Base-by-base conservation (phyloP, 768 basidiomycete genomes). In the Dictyophora rubrovolvata region DNA sequence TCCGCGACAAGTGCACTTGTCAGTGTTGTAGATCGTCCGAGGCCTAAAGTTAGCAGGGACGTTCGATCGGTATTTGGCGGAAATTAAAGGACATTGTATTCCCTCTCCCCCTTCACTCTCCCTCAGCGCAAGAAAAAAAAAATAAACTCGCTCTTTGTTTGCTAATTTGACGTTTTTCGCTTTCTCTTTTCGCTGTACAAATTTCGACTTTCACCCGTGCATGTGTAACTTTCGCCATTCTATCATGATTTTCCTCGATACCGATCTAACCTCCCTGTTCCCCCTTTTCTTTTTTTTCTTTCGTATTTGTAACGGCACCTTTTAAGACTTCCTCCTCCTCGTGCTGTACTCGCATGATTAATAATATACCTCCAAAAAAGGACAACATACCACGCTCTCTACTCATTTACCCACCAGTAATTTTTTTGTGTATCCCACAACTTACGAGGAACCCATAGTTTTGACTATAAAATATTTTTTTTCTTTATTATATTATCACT, bases 11-110 rank as follows among this genome's bases (percentile, higher is more conserved):
- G 28, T 36, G 37, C 60, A 54, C 52, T 48, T 37, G 20, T 17
- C 12, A 56, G 62, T 36, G 54, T 63, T 46, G 54, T 63, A 17
- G 60, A 63, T 46, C 61, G 62, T 34, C 62, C 62, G 4, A 61
- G 62, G 48, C 60, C 60, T n/a, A 53, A 53, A 33, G 33, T 60
- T 48, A 60, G 60, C 23, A 51, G 46, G 11, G 59, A 61, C 42
- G 36, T 50, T 47, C 52, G 62, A 17, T 28, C 60, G 16, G 35
- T 61, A 47, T 56, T 55, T 6, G 55, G 56, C 49, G 57, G 63
- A 22, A 56, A 14, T 48, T 64, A 42, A 42, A 42, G 18, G 34
- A 58, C 56, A 35, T 7, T 28, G 28, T 28, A 28, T 28, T 36
- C 35, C 12, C 23, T 21, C 17, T 18, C 20, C 42, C 18, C 37